These are phyloP conservation scores for Cenchrus fungigraminus DNA, from an alignment of 176 grass and related monocot genomes.

Conservation along the genomic window DNA sequence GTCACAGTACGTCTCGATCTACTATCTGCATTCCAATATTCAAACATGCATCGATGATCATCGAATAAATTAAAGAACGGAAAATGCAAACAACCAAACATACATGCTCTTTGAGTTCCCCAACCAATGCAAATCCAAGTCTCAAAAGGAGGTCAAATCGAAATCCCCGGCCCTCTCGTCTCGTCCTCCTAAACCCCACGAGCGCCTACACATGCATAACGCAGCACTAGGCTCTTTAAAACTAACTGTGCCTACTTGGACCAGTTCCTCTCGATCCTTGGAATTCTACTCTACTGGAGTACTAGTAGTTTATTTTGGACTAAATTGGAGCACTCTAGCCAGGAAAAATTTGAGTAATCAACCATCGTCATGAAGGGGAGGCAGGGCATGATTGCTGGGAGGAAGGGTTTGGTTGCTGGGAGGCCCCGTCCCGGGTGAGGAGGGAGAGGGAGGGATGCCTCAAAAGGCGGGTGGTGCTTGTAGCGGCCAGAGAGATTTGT, in stretches of 20 bases:
- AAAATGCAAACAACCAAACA: constrained; percentile 28
- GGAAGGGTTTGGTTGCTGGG: background rate
- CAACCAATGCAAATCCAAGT: constrained; percentile 17
- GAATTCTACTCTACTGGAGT: too few relatives aligned
- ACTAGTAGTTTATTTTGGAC: too few relatives aligned
- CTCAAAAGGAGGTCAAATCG: too few relatives aligned
- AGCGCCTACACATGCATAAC: constrained; percentile 17
- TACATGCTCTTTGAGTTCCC: constrained; percentile 44
- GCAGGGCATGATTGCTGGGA: constrained; percentile 53
- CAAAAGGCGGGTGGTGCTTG: constrained; percentile 45
- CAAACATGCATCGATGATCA: too few relatives aligned
- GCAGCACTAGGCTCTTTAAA: background rate
- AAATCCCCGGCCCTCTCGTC: background rate
- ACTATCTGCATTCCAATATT: too few relatives aligned
- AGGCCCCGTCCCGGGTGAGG: constrained; percentile 33
- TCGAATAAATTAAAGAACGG: too few relatives aligned
- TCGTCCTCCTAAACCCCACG: constrained; percentile 47
- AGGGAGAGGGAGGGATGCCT: constrained; percentile 25
- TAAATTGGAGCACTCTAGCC: too few relatives aligned
- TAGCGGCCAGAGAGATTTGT: constrained; percentile 61
- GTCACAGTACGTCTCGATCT: background rate
- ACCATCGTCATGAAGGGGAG: background rate
- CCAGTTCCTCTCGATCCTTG: background rate
- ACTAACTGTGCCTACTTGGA: background rate
- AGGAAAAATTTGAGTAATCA: too few relatives aligned